Base-by-base conservation (phyloP, 2,329 filamentous ascomycete species). In the Talaromyces sp. region DNA sequence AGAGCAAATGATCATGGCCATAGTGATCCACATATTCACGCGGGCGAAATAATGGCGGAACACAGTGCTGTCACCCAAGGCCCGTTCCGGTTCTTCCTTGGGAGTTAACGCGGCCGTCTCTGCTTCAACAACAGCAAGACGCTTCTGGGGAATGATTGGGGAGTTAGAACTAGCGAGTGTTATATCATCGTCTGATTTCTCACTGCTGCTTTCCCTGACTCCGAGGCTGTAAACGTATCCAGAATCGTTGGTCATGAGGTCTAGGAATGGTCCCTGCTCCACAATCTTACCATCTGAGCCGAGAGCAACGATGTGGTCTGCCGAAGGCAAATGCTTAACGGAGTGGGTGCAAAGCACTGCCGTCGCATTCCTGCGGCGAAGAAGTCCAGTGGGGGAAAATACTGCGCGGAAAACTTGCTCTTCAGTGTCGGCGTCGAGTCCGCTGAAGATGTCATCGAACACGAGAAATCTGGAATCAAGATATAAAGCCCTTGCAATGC, bases 401-500 rank as follows among this genome's bases (percentile, higher is more conserved):
- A 63, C 40, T 36, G 56, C 42, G 12, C 54, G 55, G 44, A 63
- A 64, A 28, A 64, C 54, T 9, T 59, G 63, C 30, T 64, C 56
- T 52, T 63, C 63, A 18, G 63, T 63, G 36, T 47, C 55, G 2
- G 61, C 50, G 51, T 64, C 63, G 27, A 64, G 50, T n/a, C 63
- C 63, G 34, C 57, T 64, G 55, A 64, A 61, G 10, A 60, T 55
- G 47, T 64, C 63, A 36, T 64, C 63, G 23, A 64, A 56, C 5
- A 64, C 23, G 28, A 64, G 12, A 16, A 63, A 33, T n/a, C 63
- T 28, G n/a, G 50, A 51, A 44, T 58, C 75, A 23, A 81, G 75
- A 67, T 84, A 84, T 10, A 83, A 71, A 23, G 81, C 82, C 57
- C 82, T 73, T 18, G 82, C 82, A 34, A 59, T 42, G 23, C 56